Percentiles rank a stretch among this genome's conserved stretches.
These are phyloP conservation scores for Leccinum griseonigrum DNA, from an alignment of 1,284 basidiomycete species.

Conservation along the genomic window DNA sequence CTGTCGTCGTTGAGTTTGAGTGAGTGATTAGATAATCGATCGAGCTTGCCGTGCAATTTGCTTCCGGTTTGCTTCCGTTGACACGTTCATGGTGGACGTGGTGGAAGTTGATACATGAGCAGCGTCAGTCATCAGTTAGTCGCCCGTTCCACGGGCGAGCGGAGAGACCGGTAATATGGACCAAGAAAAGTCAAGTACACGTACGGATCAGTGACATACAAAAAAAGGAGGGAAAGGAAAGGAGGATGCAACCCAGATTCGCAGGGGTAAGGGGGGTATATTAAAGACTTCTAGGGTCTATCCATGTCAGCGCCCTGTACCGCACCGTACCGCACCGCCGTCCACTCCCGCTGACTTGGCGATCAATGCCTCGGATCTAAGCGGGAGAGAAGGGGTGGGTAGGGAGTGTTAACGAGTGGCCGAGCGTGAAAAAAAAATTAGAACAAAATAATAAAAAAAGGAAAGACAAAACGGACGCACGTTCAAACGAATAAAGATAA, in stretches of 20 bases:
- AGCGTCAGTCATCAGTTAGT: not conserved
- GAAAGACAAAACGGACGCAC: not conserved
- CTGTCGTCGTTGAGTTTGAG: conserved; percentile 14
- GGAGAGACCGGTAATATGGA: not conserved
- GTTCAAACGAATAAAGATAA: not conserved
- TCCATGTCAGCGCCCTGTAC: not conserved
- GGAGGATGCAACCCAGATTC: not conserved
- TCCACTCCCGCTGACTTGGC: not conserved
- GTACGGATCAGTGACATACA: not conserved
- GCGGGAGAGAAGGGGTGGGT: not conserved
- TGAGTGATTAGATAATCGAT: not conserved
- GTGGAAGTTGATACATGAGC: not conserved
- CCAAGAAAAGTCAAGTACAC: not conserved
- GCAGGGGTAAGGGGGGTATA: not conserved
- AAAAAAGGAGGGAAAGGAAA: not conserved
- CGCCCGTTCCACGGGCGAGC: no score
- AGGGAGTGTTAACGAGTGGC: not conserved
- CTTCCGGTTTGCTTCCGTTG: not conserved
- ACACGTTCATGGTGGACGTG: not conserved
- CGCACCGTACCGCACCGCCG: not conserved
- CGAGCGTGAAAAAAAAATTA: not conserved
- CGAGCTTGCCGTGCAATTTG: not conserved
- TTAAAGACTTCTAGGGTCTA: not conserved
- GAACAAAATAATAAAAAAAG: not conserved
- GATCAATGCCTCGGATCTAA: conserved; percentile 6